These are phyloP conservation scores for Talaromyces sp. DNA, from an alignment of 2,329 filamentous ascomycete genomes.

Conservation along the genomic window DNA sequence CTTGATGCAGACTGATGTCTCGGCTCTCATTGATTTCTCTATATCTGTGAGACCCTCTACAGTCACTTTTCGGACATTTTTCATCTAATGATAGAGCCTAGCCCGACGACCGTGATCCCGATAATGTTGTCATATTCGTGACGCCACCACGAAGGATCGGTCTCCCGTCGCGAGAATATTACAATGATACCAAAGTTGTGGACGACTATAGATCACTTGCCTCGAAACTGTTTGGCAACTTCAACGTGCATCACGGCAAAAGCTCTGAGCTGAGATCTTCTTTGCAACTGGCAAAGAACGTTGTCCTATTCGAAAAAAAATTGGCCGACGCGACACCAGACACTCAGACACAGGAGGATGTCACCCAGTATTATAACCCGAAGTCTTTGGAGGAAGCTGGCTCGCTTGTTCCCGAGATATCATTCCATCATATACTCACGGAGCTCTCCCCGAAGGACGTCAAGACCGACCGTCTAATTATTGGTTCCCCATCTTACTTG, in stretches of 20 bases:
- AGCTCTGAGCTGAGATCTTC: not conserved
- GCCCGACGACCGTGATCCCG: slow-evolving; percentile 55
- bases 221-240: slow-evolving; percentile 39
- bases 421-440: slow-evolving; percentile 52
- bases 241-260: slow-evolving; percentile 23
- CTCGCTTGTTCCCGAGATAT: slow-evolving; percentile 55
- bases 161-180: slow-evolving; percentile 61
- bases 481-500: slow-evolving; percentile 59
- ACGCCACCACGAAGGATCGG: slow-evolving; percentile 49
- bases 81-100: slow-evolving; percentile 20
- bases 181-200: slow-evolving; percentile 54
- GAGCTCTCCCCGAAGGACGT: slow-evolving; percentile 52
- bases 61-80: not conserved
- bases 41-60: slow-evolving; percentile 29
- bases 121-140: slow-evolving; percentile 49
- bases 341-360: slow-evolving; percentile 57
- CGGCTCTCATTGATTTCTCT: slow-evolving; percentile 31
- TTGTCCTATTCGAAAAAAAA: slow-evolving; percentile 59
- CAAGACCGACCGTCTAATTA: slow-evolving; percentile 53
- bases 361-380: slow-evolving; percentile 66
- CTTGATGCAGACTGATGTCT: slow-evolving; percentile 36
- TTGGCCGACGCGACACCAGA: slow-evolving; percentile 59
- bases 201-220: slow-evolving; percentile 49
- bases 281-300: slow-evolving; percentile 33
- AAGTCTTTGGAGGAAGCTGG: slow-evolving; percentile 55